A percentile compares a stretch with the other conserved stretches of the same genome.
Evolutionary conservation across 192 early-diverging fungal species (phyloP).

Genomic region (Backusella tarrabulga): DNA sequence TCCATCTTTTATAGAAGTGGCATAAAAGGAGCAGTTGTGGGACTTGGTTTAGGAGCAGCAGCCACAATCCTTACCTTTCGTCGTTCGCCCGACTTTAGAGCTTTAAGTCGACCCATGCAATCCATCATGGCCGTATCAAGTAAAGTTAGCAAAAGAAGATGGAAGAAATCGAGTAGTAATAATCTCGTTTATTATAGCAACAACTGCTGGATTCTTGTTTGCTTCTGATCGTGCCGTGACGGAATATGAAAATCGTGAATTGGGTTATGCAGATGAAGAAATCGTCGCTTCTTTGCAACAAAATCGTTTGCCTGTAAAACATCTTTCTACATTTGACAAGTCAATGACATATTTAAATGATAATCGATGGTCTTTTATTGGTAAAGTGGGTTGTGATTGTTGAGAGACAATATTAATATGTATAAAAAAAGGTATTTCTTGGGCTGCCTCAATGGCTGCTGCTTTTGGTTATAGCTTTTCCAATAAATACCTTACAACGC

Average conservation of each 20-base stretch:
- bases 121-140: conserved; percentile 35
- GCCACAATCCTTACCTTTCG: conserved; percentile 31
- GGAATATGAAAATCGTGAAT: conserved; percentile 31
- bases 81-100: conserved; percentile 32
- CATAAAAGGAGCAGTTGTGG: conserved; percentile 35
- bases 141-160: conserved; percentile 5
- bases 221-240: conserved; percentile 32
- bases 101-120: conserved; percentile 34
- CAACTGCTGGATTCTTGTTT: conserved; percentile 36
- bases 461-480: conserved; percentile 38
- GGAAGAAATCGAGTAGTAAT: neutral
- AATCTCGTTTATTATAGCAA: conserved; percentile 17
- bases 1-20: conserved; percentile 24
- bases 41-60: conserved; percentile 37
- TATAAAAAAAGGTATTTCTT: conserved; percentile 27
- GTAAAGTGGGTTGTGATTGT: neutral
- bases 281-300: neutral
- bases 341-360: conserved; percentile 30
- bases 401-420: neutral
- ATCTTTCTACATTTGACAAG: conserved; percentile 14
- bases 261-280: conserved; percentile 37
- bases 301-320: neutral
- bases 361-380: conserved; percentile 41
- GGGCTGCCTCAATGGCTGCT: conserved; percentile 39
- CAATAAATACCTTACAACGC: conserved; percentile 46